These are phyloP conservation scores for Moesziomyces globuligerus DNA, from an alignment of 1,284 basidiomycete species.

Conservation along the genomic window DNA sequence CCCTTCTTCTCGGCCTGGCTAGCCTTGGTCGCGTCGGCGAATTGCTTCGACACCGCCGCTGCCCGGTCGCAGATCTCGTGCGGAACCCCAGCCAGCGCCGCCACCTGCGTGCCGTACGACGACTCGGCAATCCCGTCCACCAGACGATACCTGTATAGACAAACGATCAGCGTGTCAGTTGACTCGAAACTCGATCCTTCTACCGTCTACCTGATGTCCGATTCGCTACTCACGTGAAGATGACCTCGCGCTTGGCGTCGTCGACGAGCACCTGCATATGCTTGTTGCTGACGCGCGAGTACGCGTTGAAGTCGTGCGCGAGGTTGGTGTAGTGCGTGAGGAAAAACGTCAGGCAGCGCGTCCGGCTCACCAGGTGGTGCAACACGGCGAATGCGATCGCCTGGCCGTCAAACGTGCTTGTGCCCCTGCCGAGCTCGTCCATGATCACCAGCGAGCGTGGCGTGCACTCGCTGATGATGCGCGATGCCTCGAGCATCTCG, in stretches of 20 bases:
- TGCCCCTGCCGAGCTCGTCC: constrained; percentile 68
- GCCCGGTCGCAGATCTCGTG: constrained; percentile 62
- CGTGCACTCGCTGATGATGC: constrained; percentile 65
- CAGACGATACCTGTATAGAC: constrained; percentile 54
- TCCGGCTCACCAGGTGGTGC: constrained; percentile 62
- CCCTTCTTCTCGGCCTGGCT: constrained; percentile 56
- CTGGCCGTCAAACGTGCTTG: constrained; percentile 66
- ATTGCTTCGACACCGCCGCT: constrained; percentile 57
- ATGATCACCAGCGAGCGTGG: constrained; percentile 66
- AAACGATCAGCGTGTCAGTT: constrained; percentile 1
- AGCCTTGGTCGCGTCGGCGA: constrained; percentile 52
- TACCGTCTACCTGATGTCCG: neutral
- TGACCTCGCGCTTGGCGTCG: constrained; percentile 59
- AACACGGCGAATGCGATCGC: constrained; percentile 66
- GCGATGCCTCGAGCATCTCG: constrained; percentile 66
- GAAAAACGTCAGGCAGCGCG: constrained; percentile 66
- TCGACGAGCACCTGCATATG: constrained; percentile 67
- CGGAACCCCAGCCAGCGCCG: constrained; percentile 64
- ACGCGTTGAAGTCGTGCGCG: constrained; percentile 60
- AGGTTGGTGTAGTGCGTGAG: constrained; percentile 65
- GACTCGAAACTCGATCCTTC: neutral
- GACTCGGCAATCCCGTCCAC: constrained; percentile 77
- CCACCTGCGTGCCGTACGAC: constrained; percentile 76
- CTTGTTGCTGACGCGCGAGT: constrained; percentile 64
- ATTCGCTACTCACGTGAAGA: constrained; percentile 59